These are phyloP conservation scores for Lactuca sativa DNA, from an alignment of 129 eudicot genomes.

Conservation along the genomic window DNA sequence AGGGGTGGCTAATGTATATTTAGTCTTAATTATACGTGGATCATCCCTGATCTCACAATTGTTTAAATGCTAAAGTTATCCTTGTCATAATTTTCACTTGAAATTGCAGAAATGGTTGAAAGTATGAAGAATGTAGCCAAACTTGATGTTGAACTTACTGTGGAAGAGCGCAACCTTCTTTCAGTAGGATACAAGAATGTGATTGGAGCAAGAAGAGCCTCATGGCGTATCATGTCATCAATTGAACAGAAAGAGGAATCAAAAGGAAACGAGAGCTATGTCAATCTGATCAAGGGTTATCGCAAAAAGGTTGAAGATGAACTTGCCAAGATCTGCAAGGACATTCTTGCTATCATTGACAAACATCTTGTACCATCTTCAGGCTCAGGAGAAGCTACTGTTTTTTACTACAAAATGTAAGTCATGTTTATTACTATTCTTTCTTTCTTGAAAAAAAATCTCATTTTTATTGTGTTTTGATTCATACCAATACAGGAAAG, in stretches of 20 bases:
- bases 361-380: conserved; percentile 80
- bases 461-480: conserved; percentile 13
- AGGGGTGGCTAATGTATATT: background rate
- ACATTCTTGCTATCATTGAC: conserved; percentile 82
- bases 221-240: conserved; percentile 98
- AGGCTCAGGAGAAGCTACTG: conserved; percentile 82
- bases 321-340: conserved; percentile 81
- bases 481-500: conserved; percentile 60
- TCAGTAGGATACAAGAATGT: conserved; percentile 98
- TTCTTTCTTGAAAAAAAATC: background rate
- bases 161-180: conserved; percentile 93
- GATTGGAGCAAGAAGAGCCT: conserved; percentile 89
- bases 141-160: conserved; percentile 84
- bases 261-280: conserved; percentile 81
- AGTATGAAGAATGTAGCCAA: conserved; percentile 89
- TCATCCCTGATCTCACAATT: conserved; percentile 13
- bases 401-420: conserved; percentile 92
- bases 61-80: background rate
- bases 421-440: conserved; percentile 24
- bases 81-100: conserved; percentile 1
- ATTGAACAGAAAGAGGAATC: conserved; percentile 96
- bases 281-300: conserved; percentile 78
- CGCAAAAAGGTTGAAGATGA: conserved; percentile 96
- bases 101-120: conserved; percentile 89
- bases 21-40: background rate